These are phyloP conservation scores for Scolecobasidium constrictum DNA, from an alignment of 2,329 filamentous ascomycete genomes.

Conservation along the genomic window DNA sequence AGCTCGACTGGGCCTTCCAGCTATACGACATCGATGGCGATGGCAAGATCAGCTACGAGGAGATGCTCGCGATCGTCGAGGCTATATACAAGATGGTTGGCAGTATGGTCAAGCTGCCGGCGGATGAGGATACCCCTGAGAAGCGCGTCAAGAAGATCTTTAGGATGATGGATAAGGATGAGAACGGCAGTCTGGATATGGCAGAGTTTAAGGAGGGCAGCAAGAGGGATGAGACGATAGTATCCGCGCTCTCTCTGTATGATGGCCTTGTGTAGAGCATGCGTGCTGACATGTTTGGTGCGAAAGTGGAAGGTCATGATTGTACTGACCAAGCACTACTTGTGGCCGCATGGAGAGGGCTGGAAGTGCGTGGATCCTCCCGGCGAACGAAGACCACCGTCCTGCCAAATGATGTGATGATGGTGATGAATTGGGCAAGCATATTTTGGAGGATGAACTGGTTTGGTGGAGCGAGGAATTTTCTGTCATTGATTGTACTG, in stretches of 20 bases:
- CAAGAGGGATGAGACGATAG: slow-evolving; percentile 97
- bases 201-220: slow-evolving; percentile 98
- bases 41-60: slow-evolving; percentile 97
- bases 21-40: slow-evolving; percentile 98
- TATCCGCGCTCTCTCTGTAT: slow-evolving; percentile 90
- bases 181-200: slow-evolving; percentile 94
- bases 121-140: slow-evolving; percentile 97
- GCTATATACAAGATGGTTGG: slow-evolving; percentile 99
- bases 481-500: too few species aligned
- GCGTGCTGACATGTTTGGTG: too few species aligned
- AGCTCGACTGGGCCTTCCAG: slow-evolving; percentile 98
- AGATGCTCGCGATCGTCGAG: slow-evolving; percentile 98
- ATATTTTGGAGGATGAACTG: too few species aligned
- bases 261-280: slow-evolving; percentile 78
- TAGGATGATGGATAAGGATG: slow-evolving; percentile 99
- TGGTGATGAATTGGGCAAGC: too few species aligned
- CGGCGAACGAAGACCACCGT: too few species aligned
- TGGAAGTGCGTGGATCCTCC: too few species aligned
- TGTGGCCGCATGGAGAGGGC: too few species aligned
- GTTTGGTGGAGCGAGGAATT: too few species aligned
- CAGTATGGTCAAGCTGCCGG: slow-evolving; percentile 96
- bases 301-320: too few species aligned
- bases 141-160: slow-evolving; percentile 98
- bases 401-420: too few species aligned
- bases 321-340: too few species aligned